These are phyloP conservation scores for Lagerstroemia speciosa DNA, from an alignment of 345 rosid species.

Conservation along the genomic window DNA sequence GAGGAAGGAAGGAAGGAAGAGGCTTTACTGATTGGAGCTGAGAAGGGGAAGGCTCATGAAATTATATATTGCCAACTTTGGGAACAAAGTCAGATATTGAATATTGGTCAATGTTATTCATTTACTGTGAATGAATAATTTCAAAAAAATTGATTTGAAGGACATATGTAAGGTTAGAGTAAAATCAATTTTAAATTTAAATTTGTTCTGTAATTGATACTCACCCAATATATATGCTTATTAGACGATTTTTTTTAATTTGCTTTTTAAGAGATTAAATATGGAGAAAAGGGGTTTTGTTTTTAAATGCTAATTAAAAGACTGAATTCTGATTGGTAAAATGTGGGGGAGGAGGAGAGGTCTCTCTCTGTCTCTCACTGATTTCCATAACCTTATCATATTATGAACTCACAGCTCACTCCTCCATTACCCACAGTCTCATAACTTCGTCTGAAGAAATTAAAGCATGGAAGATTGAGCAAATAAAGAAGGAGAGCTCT, in stretches of 20 bases:
- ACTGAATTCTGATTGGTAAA: constrained; percentile 21
- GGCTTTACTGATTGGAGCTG: neutral
- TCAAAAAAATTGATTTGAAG: too few relatives aligned
- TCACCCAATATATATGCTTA: too few relatives aligned
- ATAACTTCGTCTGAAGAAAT: constrained; percentile 2
- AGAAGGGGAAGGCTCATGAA: constrained; percentile 1
- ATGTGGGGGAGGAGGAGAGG: constrained; percentile 19
- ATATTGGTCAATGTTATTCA: too few relatives aligned
- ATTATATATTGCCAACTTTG: neutral
- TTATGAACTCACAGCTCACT: constrained; percentile 6
- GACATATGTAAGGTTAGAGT: too few relatives aligned
- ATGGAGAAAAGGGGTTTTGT: too few relatives aligned
- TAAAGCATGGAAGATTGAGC: neutral
- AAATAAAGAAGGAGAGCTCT: neutral
- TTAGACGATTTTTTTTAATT: too few relatives aligned
- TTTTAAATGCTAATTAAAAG: neutral
- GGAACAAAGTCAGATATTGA: constrained; percentile 3
- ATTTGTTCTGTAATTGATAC: too few relatives aligned
- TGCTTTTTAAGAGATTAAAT: too few relatives aligned
- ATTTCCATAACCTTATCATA: constrained; percentile 39
- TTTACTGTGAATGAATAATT: too few relatives aligned
- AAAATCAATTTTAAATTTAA: too few relatives aligned
- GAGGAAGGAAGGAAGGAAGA: neutral
- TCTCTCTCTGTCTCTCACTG: constrained; percentile 29
- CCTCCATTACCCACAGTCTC: constrained; percentile 14